Evolutionary conservation across 176 grass and related monocot genomes (phyloP).

Genomic region (Triticum monococcum): DNA sequence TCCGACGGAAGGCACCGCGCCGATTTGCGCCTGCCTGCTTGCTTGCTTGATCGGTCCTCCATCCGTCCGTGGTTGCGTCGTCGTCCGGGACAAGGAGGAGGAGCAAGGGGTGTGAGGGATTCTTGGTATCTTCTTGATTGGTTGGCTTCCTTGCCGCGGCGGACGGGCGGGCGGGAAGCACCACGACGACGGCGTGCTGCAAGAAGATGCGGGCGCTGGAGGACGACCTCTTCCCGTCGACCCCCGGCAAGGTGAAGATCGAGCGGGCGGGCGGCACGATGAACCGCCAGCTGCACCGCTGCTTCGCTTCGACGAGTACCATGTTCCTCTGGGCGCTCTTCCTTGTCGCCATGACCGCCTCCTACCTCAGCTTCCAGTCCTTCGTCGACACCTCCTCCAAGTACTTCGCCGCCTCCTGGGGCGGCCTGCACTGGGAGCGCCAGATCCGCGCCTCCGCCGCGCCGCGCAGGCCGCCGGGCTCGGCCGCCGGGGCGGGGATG

Average conservation of each 20-base stretch:
- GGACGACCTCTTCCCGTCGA: conserved; percentile 90
- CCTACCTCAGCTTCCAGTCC: conserved; percentile 87
- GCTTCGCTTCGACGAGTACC: conserved; percentile 84
- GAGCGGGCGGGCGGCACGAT: conserved; percentile 54
- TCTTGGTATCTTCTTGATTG: not conserved
- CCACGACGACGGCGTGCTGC: not conserved
- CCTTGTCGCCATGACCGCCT: conserved; percentile 82
- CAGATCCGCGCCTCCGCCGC: conserved; percentile 78
- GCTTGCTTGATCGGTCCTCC: not conserved
- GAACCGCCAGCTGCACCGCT: conserved; percentile 79
- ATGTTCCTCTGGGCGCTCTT: conserved; percentile 87
- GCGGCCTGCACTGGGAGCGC: conserved; percentile 86
- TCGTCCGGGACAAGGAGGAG: not conserved
- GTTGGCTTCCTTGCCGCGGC: not conserved
- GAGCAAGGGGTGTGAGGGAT: not conserved
- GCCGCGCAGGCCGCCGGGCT: conserved; percentile 22
- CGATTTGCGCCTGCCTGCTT: not conserved
- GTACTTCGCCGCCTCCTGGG: conserved; percentile 78
- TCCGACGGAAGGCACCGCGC: not conserved
- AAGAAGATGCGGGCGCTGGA: conserved; percentile 75
- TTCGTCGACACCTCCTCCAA: conserved; percentile 86
- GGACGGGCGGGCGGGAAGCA: not conserved
- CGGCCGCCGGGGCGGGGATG: conserved; percentile 11
- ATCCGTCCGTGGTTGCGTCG: not conserved
- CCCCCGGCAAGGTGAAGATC: conserved; percentile 94